A percentile compares a stretch with the other conserved stretches of the same genome.
Evolutionary conservation across 1,284 basidiomycete species (phyloP).

Genomic region (Omphalotus olearius): DNA sequence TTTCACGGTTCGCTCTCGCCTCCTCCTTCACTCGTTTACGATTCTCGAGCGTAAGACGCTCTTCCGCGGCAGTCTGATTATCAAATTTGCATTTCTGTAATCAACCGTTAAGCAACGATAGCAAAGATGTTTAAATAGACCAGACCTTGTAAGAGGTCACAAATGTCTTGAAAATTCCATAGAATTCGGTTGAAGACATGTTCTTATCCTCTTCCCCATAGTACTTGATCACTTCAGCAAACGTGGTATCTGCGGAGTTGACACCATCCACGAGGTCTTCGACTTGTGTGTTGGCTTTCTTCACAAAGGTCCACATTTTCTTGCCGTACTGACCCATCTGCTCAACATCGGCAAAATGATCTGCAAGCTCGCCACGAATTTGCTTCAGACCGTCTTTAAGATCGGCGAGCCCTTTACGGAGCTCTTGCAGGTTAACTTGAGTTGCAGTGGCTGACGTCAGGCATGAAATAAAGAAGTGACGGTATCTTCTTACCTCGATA

Average conservation of each 20-base stretch:
- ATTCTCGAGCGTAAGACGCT: slow-evolving; percentile 58
- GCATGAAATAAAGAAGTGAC: background rate
- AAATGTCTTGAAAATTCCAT: slow-evolving; percentile 93
- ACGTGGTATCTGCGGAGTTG: slow-evolving; percentile 76
- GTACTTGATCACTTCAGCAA: slow-evolving; percentile 80
- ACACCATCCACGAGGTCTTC: slow-evolving; percentile 84
- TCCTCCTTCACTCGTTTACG: slow-evolving; percentile 65
- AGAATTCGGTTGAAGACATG: slow-evolving; percentile 83
- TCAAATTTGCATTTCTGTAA: slow-evolving; percentile 84
- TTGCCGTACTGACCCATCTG: slow-evolving; percentile 75
- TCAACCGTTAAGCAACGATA: slow-evolving; percentile 9
- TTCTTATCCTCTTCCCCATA: slow-evolving; percentile 90
- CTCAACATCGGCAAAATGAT: slow-evolving; percentile 73
- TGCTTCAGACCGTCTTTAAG: slow-evolving; percentile 76
- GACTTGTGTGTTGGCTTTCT: slow-evolving; percentile 68
- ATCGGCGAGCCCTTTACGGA: slow-evolving; percentile 67
- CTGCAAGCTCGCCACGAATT: slow-evolving; percentile 75
- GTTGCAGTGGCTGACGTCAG: slow-evolving; percentile 9
- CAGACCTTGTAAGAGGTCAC: slow-evolving; percentile 85
- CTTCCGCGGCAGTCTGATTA: slow-evolving; percentile 68
- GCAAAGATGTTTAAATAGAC: background rate
- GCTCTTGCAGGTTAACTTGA: slow-evolving; percentile 73
- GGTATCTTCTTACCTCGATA: slow-evolving; percentile 69
- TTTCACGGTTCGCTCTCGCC: slow-evolving; percentile 51
- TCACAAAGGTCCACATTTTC: slow-evolving; percentile 87